Percentiles rank a stretch among this genome's conserved stretches.
Evolutionary conservation across 2,329 filamentous ascomycete species (phyloP).

Genomic region (Aspergillus sp.): DNA sequence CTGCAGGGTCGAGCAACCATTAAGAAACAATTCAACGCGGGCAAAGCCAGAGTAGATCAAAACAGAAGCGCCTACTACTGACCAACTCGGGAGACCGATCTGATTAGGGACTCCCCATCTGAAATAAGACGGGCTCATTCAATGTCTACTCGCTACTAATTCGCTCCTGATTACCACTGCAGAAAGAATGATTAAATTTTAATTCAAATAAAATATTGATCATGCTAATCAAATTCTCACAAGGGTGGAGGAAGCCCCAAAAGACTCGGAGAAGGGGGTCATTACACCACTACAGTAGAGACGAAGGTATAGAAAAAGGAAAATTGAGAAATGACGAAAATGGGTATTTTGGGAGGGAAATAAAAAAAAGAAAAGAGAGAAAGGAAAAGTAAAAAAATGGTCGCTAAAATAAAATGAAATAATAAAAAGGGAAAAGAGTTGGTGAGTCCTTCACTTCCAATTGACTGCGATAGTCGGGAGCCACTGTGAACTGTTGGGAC

Average conservation of each 20-base stretch:
- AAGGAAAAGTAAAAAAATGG: not conserved
- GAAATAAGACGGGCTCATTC: slow-evolving; percentile 8
- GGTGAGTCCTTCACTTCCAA: slow-evolving; percentile 8
- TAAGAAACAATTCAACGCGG: slow-evolving; percentile 12
- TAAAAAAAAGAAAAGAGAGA: not conserved
- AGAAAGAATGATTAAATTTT: not conserved
- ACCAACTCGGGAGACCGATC: slow-evolving; percentile 9
- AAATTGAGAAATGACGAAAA: not conserved
- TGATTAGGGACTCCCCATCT: slow-evolving; percentile 14
- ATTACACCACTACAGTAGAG: not conserved
- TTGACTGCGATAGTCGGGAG: slow-evolving; percentile 14
- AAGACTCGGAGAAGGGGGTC: not conserved
- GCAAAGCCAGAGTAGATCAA: slow-evolving; percentile 10
- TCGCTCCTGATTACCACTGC: not conserved
- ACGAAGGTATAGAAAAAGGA: not conserved
- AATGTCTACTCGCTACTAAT: not conserved
- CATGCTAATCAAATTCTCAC: not conserved
- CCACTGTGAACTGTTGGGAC: slow-evolving; percentile 22
- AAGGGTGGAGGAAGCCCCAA: not conserved
- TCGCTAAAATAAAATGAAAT: not conserved
- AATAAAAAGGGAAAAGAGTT: not conserved
- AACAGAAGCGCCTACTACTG: slow-evolving; percentile 8
- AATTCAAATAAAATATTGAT: not conserved
- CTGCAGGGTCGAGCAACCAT: slow-evolving; percentile 16
- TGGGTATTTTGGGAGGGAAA: not conserved